These are phyloP conservation scores for Acanthamoeba culbertsoni DNA, from an alignment of 208 protist species.

Conservation along the genomic window DNA sequence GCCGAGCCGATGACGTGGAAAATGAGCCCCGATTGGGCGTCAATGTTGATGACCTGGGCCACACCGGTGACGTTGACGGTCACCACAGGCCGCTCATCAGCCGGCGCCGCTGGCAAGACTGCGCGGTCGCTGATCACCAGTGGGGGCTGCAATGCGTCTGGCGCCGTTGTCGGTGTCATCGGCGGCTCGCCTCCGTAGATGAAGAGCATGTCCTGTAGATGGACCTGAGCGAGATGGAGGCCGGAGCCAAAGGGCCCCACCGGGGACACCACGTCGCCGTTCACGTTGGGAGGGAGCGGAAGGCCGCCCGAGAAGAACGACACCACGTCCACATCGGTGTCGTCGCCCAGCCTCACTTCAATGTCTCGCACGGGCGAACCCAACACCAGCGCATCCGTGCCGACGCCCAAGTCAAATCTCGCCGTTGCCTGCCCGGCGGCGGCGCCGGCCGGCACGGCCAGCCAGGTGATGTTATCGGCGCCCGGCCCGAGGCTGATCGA, in stretches of 20 bases:
- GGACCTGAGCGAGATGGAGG: background rate
- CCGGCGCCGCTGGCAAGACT: too few relatives aligned
- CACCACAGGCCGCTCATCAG: background rate
- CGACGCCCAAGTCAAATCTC: background rate
- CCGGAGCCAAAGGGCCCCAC: background rate
- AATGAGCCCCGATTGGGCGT: background rate
- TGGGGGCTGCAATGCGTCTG: background rate
- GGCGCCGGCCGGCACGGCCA: background rate
- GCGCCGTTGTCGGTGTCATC: background rate
- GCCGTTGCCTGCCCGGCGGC: background rate
- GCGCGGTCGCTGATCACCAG: too few relatives aligned
- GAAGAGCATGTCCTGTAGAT: constrained; percentile 1
- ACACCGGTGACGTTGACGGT: constrained; percentile 30
- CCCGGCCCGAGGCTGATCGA: background rate
- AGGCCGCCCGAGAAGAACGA: background rate
- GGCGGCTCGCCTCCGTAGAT: background rate
- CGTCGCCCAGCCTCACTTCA: background rate
- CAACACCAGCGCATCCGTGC: background rate
- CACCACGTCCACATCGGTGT: background rate
- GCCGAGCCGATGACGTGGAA: constrained; percentile 11
- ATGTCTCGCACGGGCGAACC: background rate
- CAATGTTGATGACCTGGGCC: background rate
- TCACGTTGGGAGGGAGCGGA: background rate
- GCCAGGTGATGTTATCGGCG: constrained; percentile 29
- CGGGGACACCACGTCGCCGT: background rate